These are phyloP conservation scores for Zoysia japonica DNA, from an alignment of 176 grass and related monocot genomes.

Conservation along the genomic window DNA sequence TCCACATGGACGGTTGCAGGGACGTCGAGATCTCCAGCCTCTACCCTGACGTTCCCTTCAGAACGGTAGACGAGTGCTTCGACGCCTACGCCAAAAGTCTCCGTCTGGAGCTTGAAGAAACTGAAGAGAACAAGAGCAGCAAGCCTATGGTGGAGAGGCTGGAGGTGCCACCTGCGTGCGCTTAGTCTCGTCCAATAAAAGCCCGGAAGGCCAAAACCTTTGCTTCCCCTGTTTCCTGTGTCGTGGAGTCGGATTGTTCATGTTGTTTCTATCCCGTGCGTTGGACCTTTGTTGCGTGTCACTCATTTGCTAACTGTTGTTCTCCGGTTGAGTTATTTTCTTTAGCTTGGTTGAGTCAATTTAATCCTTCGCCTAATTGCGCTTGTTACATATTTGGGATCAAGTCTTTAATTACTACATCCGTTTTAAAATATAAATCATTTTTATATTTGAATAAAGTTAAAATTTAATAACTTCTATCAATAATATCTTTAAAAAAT, in stretches of 20 bases:
- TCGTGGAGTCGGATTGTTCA: not conserved
- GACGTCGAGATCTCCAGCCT: conserved; percentile 62
- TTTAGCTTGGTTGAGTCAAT: not conserved
- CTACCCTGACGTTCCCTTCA: conserved; percentile 59
- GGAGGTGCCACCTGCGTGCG: conserved; percentile 19
- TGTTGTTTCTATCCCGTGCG: not conserved
- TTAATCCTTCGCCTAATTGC: no score
- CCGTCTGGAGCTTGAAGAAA: conserved; percentile 12
- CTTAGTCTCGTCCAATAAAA: not conserved
- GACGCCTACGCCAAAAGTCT: conserved; percentile 43
- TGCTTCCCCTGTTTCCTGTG: not conserved
- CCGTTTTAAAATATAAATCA: no score
- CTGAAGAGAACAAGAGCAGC: conserved; percentile 30
- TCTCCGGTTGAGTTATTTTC: not conserved
- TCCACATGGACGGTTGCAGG: conserved; percentile 32
- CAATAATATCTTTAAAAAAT: no score
- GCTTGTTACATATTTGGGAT: not conserved
- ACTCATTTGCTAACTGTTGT: not conserved
- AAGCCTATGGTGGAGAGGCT: conserved; percentile 17
- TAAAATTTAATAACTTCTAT: no score
- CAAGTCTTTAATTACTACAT: no score
- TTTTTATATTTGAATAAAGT: no score
- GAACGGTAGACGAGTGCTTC: conserved; percentile 68
- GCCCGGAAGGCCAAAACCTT: not conserved
- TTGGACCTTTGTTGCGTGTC: no score